Percentiles rank a stretch among this genome's conserved stretches.
Conservation (phyloP, 1,284 basidiomycete genomes). For the Leccinum solheimii region DNA sequence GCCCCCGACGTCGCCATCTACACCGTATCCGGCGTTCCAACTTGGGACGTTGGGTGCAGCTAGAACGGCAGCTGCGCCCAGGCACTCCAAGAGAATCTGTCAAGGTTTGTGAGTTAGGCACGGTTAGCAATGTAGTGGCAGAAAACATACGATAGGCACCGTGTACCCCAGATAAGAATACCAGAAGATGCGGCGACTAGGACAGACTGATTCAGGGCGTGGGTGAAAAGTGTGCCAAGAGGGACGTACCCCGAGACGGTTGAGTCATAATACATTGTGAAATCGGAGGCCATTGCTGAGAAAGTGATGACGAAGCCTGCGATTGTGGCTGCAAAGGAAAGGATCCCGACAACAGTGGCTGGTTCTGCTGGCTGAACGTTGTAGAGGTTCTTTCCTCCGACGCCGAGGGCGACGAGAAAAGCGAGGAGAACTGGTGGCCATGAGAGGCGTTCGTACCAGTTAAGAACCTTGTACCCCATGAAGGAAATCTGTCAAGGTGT, state of each 20-base stretch:
- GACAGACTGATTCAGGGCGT: slow-evolving; percentile 3
- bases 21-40: slow-evolving; percentile 66
- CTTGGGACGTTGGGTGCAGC: slow-evolving; percentile 58
- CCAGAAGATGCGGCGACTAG: slow-evolving; percentile 67
- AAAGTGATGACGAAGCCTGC: slow-evolving; percentile 77
- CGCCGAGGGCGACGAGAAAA: slow-evolving; percentile 73
- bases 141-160: slow-evolving; percentile 57
- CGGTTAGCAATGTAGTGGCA: background rate
- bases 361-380: slow-evolving; percentile 45
- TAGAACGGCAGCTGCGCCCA: slow-evolving; percentile 73
- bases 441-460: slow-evolving; percentile 73
- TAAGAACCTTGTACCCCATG: slow-evolving; percentile 75
- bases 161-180: slow-evolving; percentile 77
- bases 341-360: slow-evolving; percentile 51
- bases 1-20: slow-evolving; percentile 65
- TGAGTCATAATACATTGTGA: slow-evolving; percentile 64
- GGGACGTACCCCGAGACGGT: slow-evolving; percentile 52
- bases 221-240: background rate
- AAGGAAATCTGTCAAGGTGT: slow-evolving; percentile 61
- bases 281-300: slow-evolving; percentile 69
- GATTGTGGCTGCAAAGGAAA: slow-evolving; percentile 67
- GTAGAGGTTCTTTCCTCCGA: slow-evolving; percentile 67
- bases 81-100: slow-evolving; percentile 63
- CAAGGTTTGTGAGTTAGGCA: background rate
- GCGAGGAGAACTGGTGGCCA: slow-evolving; percentile 81